Conservation (phyloP, 352 stramenopile genomes). For the Pythium vanterpoolii region DNA sequence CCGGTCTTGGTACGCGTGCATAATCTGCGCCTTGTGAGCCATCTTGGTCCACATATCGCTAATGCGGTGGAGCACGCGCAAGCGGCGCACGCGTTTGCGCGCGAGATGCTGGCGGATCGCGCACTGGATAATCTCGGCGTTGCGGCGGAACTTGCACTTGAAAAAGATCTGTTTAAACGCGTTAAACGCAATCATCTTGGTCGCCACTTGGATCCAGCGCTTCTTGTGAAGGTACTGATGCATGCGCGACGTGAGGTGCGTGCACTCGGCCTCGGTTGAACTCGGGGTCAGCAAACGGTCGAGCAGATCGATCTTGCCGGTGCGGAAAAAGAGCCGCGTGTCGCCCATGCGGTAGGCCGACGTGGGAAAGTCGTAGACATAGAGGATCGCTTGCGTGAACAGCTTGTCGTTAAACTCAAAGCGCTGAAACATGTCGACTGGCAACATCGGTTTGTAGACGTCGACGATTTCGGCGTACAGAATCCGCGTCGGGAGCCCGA, state of each 20-base stretch:
- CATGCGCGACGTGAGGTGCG: slow-evolving; percentile 34
- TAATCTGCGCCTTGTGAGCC: slow-evolving; percentile 61
- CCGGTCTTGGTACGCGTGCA: slow-evolving; percentile 69
- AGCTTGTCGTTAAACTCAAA: slow-evolving; percentile 86
- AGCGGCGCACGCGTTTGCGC: slow-evolving; percentile 59
- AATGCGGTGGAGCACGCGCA: slow-evolving; percentile 60
- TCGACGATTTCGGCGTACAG: slow-evolving; percentile 84
- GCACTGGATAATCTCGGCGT: slow-evolving; percentile 77
- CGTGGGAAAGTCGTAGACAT: slow-evolving; percentile 71
- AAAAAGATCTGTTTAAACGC: slow-evolving; percentile 68
- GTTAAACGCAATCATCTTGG: slow-evolving; percentile 70
- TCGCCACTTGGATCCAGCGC: slow-evolving; percentile 68
- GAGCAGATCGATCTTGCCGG: slow-evolving; percentile 82
- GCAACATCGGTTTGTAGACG: slow-evolving; percentile 71
- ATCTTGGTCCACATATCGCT: slow-evolving; percentile 62
- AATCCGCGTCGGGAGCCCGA: slow-evolving; percentile 81
- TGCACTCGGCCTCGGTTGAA: slow-evolving; percentile 20
- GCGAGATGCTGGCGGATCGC: slow-evolving; percentile 71
- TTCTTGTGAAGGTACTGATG: slow-evolving; percentile 72
- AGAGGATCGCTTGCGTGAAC: slow-evolving; percentile 83
- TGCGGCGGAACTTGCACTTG: slow-evolving; percentile 63
- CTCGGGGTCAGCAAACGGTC: slow-evolving; percentile 71
- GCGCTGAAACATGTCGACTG: slow-evolving; percentile 52
- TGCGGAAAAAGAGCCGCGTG: slow-evolving; percentile 81
- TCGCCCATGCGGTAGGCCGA: slow-evolving; percentile 77